phyloP scores from a whole-genome alignment of 495 filamentous ascomycete species.

The Arthonia radiata region DNA sequence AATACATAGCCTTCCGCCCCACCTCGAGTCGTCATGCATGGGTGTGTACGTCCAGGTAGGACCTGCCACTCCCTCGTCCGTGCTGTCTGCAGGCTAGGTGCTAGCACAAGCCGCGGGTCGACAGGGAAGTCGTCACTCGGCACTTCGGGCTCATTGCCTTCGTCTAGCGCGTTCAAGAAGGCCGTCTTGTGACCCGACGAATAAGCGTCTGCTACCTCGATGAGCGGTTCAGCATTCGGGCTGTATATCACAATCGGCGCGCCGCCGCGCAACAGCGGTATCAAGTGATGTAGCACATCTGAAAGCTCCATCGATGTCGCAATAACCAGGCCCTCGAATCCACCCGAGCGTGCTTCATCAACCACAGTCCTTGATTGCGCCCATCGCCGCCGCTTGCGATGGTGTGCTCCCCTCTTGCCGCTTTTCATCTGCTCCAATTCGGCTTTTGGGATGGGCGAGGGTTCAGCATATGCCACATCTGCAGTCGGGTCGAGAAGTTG shows the following conservation, averaged over 20 bases:
- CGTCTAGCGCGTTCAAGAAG: conserved; percentile 21
- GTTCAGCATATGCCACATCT: conserved; percentile 45
- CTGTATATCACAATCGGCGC: conserved; percentile 69
- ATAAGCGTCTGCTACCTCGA: conserved; percentile 53
- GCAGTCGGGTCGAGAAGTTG: conserved; percentile 52
- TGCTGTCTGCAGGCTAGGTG: conserved; percentile 53
- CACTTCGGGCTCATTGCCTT: conserved; percentile 7
- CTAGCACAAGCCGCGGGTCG: conserved; percentile 61
- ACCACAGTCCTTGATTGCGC: conserved; percentile 37
- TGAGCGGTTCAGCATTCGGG: conserved; percentile 50
- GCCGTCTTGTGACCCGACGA: conserved; percentile 49
- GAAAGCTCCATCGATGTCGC: conserved; percentile 55
- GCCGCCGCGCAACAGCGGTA: conserved; percentile 62
- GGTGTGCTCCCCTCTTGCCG: conserved; percentile 54
- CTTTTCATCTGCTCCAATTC: conserved; percentile 40
- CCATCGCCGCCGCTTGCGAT: conserved; percentile 70
- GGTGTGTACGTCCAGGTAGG: conserved; percentile 75
- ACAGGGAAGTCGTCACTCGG: conserved; percentile 43
- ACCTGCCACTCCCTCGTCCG: conserved; percentile 66
- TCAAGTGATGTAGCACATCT: conserved; percentile 42
- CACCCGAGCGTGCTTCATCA: conserved; percentile 44
- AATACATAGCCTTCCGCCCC: conserved; percentile 84
- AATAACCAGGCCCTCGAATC: conserved; percentile 61
- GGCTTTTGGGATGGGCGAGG: conserved; percentile 24
- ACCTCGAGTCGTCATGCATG: conserved; percentile 67